These are phyloP conservation scores for Lipomyces sp. DNA, from an alignment of 805 yeast genomes.

Conservation along the genomic window DNA sequence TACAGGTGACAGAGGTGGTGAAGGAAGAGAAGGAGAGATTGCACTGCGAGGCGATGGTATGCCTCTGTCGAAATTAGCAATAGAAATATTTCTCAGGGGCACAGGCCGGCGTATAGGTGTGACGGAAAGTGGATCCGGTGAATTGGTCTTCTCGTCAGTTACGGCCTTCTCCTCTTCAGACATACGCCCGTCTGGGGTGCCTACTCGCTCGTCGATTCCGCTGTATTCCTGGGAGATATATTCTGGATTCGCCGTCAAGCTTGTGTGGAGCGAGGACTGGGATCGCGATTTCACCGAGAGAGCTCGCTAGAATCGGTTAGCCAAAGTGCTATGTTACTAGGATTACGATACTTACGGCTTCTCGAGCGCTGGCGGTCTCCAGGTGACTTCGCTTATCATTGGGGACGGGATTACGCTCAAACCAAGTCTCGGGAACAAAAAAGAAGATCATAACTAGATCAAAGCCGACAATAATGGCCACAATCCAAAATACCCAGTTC, in stretches of 20 bases:
- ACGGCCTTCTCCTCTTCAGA: not conserved
- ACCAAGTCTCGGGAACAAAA: slow-evolving; percentile 69
- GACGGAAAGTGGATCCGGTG: not conserved
- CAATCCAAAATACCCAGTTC: slow-evolving; percentile 67
- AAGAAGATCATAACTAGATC: slow-evolving; percentile 53
- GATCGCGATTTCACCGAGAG: slow-evolving; percentile 3
- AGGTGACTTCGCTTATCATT: slow-evolving; percentile 54
- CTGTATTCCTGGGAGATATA: not conserved
- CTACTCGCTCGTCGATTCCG: slow-evolving; percentile 7
- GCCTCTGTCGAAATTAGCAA: not conserved
- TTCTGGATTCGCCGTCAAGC: slow-evolving; percentile 2
- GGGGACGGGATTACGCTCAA: slow-evolving; percentile 60
- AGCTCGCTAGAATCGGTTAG: not conserved
- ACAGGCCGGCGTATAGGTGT: not conserved
- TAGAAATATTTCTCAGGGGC: not conserved
- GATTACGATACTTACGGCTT: slow-evolving; percentile 37
- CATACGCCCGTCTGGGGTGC: not conserved
- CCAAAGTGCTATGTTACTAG: not conserved
- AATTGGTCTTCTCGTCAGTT: not conserved
- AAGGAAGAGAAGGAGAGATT: slow-evolving; percentile 1
- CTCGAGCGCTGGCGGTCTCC: slow-evolving; percentile 56
- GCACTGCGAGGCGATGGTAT: not conserved
- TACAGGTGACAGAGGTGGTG: slow-evolving; percentile 1
- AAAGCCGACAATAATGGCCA: slow-evolving; percentile 57
- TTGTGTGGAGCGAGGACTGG: not conserved